Conservation (phyloP, 352 stramenopile species). For the Phytopythium litorale region DNA sequence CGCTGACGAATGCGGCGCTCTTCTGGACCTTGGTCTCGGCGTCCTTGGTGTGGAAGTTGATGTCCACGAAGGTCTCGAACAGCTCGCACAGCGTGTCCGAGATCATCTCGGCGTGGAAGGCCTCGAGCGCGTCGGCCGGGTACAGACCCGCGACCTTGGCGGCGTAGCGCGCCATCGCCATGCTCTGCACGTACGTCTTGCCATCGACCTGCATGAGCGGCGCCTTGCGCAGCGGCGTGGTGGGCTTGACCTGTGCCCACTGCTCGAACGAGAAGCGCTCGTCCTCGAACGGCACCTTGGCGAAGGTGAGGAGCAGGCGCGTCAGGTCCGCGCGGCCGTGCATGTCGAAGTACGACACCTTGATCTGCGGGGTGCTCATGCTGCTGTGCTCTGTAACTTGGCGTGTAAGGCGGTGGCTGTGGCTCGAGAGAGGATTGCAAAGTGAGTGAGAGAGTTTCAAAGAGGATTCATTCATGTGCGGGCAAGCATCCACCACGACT, state of each 20-base stretch:
- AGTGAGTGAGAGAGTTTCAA: background rate
- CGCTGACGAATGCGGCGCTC: slow-evolving; percentile 18
- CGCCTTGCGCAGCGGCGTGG: slow-evolving; percentile 40
- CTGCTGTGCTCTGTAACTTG: background rate
- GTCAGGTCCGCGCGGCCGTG: slow-evolving; percentile 43
- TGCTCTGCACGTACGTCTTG: slow-evolving; percentile 38
- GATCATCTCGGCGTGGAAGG: slow-evolving; percentile 39
- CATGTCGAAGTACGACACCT: slow-evolving; percentile 51
- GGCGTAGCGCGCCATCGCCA: slow-evolving; percentile 54
- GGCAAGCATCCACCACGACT: background rate
- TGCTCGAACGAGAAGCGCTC: slow-evolving; percentile 25
- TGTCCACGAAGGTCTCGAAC: slow-evolving; percentile 20
- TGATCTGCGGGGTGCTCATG: slow-evolving; percentile 13
- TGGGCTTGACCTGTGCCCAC: slow-evolving; percentile 31
- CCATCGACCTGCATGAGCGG: slow-evolving; percentile 52
- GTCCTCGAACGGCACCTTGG: slow-evolving; percentile 49
- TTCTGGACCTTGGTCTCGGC: slow-evolving; percentile 32
- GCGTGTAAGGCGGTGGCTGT: background rate
- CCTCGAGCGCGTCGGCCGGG: slow-evolving; percentile 31
- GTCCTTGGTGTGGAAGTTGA: slow-evolving; percentile 26
- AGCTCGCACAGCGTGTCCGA: slow-evolving; percentile 32
- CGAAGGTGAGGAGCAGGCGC: slow-evolving; percentile 39
- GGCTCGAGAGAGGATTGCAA: background rate
- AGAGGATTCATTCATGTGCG: background rate
- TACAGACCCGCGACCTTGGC: slow-evolving; percentile 45